Base-by-base conservation (phyloP, 148 eudicot species). In the Heliosperma pusillum region DNA sequence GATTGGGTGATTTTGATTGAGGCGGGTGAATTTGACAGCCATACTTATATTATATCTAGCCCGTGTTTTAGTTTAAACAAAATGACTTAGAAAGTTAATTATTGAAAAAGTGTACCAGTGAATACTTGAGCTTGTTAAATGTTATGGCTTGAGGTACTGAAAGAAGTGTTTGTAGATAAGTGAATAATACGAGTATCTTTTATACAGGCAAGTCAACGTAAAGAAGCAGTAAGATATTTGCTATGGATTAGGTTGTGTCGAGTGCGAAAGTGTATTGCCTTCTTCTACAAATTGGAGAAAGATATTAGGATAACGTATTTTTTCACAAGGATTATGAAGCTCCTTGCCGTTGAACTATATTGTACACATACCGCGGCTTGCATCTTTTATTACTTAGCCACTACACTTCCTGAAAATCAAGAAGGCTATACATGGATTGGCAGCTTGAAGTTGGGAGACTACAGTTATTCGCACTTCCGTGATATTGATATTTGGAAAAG, bases 381-480 rank as follows among this genome's bases (percentile, higher is more conserved):
- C 80, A 89, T 95, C 70, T 92, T 95, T 78, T 95, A 95, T 78
- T 92, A 83, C 72, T 77, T 95, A 74, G 97, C 99, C 57, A 95
- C 99, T 45, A 89, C 94, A 64, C 65, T 95, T 57, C 97, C 97
- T 29, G 76, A 79, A 55, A 80, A 79, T 65, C 70, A 90, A 80
- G 99, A 95, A 82, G 93, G 90, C 7, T 92, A 92, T 79, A 95
- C 99, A 74, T 95, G 98, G 97, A 95, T 95, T 69, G 99, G 99
- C 67, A 90, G 93, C 80, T 89, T 95, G 78, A 87, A 83, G 63
- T 8, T 95, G 77, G 99, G 99, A 19, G 93, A 92, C 65, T 87
- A 87, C 62, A 92, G 89, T 74, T 95, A 92, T 84, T 74, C 90
- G 21, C 78, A 85, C 80, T 95, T 95, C 71, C 86, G 97, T 80